phyloP scores from a whole-genome alignment of 441 rosid species.

The Adansonia grandidieri region DNA sequence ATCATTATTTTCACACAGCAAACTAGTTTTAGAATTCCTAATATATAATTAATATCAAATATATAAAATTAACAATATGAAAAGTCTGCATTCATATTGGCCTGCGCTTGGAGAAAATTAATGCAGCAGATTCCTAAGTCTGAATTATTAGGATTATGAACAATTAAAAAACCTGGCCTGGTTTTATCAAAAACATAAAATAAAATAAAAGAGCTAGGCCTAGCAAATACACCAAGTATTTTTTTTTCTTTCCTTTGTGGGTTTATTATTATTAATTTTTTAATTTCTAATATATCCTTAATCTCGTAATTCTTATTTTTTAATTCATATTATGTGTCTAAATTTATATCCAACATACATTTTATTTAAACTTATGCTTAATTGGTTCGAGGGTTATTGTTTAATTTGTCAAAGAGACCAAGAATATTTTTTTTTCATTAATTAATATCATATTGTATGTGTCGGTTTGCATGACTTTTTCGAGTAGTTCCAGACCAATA shows the following conservation, averaged over 20 bases:
- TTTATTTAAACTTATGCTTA: no score
- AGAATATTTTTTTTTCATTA: neutral
- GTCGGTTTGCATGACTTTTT: neutral
- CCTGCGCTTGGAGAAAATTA: neutral
- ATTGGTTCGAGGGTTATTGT: neutral
- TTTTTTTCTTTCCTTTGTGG: no score
- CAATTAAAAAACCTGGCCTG: no score
- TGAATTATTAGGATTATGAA: no score
- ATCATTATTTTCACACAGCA: slow-evolving; percentile 1
- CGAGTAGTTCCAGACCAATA: neutral
- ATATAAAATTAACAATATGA: no score
- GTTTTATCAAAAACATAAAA: no score
- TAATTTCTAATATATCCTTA: no score
- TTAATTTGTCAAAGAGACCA: neutral
- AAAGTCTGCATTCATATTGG: neutral
- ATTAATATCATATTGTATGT: neutral
- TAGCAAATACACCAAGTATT: no score
- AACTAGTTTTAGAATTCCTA: neutral
- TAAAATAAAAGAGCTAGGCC: no score
- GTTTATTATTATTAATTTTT: no score
- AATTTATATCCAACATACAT: neutral
- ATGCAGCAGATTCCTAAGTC: neutral
- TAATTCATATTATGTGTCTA: no score
- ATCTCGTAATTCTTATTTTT: no score
- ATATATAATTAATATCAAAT: neutral